These are phyloP conservation scores for Cyclocybe cylindracea DNA, from an alignment of 768 basidiomycete species.

Conservation along the genomic window DNA sequence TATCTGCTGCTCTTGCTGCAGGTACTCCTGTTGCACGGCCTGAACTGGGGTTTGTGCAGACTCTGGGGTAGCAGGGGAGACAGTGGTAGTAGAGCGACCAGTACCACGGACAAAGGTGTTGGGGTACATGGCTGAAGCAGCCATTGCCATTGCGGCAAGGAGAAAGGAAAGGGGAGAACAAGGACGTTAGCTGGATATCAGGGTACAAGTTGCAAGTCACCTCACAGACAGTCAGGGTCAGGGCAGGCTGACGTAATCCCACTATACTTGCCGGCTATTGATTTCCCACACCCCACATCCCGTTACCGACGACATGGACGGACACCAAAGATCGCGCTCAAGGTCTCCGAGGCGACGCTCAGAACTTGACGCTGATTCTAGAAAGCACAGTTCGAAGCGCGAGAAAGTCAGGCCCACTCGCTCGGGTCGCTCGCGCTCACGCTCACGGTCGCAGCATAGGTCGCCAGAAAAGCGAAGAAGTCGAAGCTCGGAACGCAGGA, in stretches of 20 bases:
- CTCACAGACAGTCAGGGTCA: background rate
- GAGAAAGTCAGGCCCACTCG: slow-evolving; percentile 15
- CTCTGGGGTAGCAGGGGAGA: background rate
- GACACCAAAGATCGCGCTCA: slow-evolving; percentile 21
- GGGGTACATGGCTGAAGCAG: slow-evolving; percentile 31
- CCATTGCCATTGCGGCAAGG: slow-evolving; percentile 27
- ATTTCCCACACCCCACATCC: background rate
- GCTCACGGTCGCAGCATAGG: slow-evolving; percentile 21
- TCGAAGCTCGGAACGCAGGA: slow-evolving; percentile 32
- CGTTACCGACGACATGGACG: slow-evolving; percentile 14
- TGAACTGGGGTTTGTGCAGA: background rate
- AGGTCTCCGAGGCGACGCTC: slow-evolving; percentile 19
- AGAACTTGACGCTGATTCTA: slow-evolving; percentile 6
- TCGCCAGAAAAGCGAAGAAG: slow-evolving; percentile 27
- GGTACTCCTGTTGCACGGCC: slow-evolving; percentile 19
- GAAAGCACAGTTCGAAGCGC: slow-evolving; percentile 1
- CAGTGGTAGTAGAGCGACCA: background rate
- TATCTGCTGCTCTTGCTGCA: slow-evolving; percentile 32
- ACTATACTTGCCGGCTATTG: background rate
- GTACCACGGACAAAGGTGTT: slow-evolving; percentile 20
- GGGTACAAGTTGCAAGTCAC: background rate
- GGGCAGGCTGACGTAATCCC: slow-evolving; percentile 6
- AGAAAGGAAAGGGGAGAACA: slow-evolving; percentile 15
- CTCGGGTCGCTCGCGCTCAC: slow-evolving; percentile 21
- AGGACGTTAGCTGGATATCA: slow-evolving; percentile 5